Evolutionary conservation across 75 land plant species (phyloP).

Genomic region (Pinus tabuliformis): DNA sequence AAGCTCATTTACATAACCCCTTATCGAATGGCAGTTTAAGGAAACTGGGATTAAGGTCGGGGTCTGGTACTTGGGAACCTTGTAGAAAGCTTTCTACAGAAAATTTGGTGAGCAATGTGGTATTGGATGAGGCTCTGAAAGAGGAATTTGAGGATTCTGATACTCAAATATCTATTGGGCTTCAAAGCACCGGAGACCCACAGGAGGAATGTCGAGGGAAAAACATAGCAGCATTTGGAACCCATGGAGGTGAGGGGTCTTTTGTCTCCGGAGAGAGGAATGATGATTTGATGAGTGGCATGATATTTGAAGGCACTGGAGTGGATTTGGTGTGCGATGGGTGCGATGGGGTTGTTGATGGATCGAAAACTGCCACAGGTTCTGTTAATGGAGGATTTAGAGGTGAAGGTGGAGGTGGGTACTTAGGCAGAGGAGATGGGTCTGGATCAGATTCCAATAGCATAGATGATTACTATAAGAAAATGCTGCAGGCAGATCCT

Average conservation of each 20-base stretch:
- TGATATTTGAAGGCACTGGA: neutral
- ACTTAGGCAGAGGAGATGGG: too few relatives aligned
- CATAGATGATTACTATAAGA: slow-evolving; percentile 40
- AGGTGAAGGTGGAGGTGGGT: slow-evolving; percentile 8
- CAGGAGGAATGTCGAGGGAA: neutral
- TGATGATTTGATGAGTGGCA: neutral
- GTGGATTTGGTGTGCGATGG: neutral
- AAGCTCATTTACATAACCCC: slow-evolving; percentile 3
- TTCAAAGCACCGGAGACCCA: neutral
- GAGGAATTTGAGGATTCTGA: neutral
- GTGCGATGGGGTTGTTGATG: neutral
- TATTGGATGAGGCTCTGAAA: slow-evolving; percentile 3
- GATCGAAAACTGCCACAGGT: neutral
- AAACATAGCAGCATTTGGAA: neutral
- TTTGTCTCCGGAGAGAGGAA: neutral
- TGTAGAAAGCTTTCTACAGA: neutral
- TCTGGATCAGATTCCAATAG: slow-evolving; percentile 18
- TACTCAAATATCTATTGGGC: neutral
- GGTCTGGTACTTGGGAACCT: neutral
- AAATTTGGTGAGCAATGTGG: neutral
- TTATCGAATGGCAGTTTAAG: neutral
- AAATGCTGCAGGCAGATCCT: slow-evolving; percentile 65
- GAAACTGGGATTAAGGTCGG: neutral
- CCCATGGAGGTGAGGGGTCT: neutral
- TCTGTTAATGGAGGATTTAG: slow-evolving; percentile 1